Conservation (phyloP, 2,329 filamentous ascomycete species). For the Botrytis hyacinthi region DNA sequence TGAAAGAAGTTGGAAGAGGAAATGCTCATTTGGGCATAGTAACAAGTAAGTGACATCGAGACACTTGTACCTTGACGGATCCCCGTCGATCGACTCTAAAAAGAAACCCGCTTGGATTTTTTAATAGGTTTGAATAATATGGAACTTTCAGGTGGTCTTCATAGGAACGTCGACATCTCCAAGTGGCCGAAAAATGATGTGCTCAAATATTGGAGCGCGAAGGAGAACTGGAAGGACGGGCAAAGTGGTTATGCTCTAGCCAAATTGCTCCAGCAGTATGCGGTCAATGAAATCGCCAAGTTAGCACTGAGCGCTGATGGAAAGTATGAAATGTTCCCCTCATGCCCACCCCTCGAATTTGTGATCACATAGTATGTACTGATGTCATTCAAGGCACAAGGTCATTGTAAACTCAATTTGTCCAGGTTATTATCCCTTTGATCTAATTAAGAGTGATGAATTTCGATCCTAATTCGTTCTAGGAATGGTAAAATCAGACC, state of each 20-base stretch:
- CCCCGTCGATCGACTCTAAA: background rate
- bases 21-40: slow-evolving; percentile 33
- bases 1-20: slow-evolving; percentile 41
- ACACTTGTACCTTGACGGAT: slow-evolving; percentile 3
- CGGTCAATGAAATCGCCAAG: slow-evolving; percentile 32
- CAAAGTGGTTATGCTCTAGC: slow-evolving; percentile 29
- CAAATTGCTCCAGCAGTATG: slow-evolving; percentile 35
- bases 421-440: slow-evolving; percentile 23
- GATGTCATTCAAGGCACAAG: slow-evolving; percentile 24
- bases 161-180: slow-evolving; percentile 18
- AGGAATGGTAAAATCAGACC: slow-evolving; percentile 32
- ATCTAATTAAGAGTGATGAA: background rate
- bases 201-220: slow-evolving; percentile 27
- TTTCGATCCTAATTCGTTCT: background rate
- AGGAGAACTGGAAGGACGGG: slow-evolving; percentile 27
- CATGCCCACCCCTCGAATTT: background rate
- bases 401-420: slow-evolving; percentile 33
- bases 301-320: slow-evolving; percentile 27
- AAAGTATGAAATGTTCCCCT: slow-evolving; percentile 21
- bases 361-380: background rate
- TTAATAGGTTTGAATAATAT: background rate
- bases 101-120: background rate
- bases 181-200: slow-evolving; percentile 31
- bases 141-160: background rate
- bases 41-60: slow-evolving; percentile 25